Conservation (phyloP, 306 rosid genomes). For the Quercus glauca region DNA sequence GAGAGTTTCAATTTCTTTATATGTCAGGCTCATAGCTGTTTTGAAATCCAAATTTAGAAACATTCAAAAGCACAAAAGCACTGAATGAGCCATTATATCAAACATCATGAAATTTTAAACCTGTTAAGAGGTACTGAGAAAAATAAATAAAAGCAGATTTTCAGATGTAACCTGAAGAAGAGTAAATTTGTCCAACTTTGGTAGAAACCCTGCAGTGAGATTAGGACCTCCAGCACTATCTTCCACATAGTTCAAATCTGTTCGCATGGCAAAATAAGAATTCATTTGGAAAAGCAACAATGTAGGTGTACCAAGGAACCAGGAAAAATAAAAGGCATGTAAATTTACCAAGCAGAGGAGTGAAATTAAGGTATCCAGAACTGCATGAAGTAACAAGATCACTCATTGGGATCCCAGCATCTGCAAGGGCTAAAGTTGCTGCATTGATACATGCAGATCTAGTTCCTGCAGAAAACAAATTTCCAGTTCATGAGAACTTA, state of each 20-base stretch:
- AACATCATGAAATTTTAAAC: neutral
- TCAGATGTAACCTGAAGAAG: slow-evolving; percentile 66
- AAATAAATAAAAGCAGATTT: slow-evolving; percentile 7
- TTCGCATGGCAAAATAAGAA: slow-evolving; percentile 11
- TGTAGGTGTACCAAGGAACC: neutral
- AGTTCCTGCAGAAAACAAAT: slow-evolving; percentile 51
- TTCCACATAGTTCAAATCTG: slow-evolving; percentile 89
- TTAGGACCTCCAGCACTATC: slow-evolving; percentile 98
- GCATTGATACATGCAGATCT: slow-evolving; percentile 95
- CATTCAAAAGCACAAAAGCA: neutral
- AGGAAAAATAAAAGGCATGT: neutral
- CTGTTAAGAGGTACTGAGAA: neutral
- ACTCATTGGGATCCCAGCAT: slow-evolving; percentile 91
- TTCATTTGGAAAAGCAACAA: neutral
- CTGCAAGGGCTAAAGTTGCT: slow-evolving; percentile 92
- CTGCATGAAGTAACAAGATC: slow-evolving; percentile 92
- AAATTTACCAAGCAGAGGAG: slow-evolving; percentile 72
- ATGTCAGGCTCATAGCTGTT: neutral
- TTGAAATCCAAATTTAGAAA: neutral
- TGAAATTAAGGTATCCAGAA: slow-evolving; percentile 85
- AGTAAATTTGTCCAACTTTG: slow-evolving; percentile 81
- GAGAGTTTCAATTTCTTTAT: neutral
- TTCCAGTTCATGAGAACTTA: too few species aligned
- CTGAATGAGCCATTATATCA: neutral
- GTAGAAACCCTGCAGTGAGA: slow-evolving; percentile 82